Evolutionary conservation across 2,329 filamentous ascomycete species (phyloP).

Genomic region (Colletotrichum sp.): DNA sequence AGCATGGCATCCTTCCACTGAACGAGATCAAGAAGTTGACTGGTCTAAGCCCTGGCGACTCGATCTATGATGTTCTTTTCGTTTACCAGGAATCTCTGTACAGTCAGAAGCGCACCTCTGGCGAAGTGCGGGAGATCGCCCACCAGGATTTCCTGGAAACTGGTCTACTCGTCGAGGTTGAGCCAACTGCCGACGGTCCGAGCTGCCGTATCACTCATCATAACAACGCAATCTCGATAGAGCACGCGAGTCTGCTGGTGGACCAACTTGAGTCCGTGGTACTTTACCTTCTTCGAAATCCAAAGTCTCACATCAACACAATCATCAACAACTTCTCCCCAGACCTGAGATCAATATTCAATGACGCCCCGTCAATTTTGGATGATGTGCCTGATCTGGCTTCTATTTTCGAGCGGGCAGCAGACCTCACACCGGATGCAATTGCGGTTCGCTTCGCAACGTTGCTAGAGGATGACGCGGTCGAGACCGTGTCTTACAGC

Average conservation of each 20-base stretch:
- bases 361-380: slow-evolving; percentile 39
- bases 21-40: slow-evolving; percentile 71
- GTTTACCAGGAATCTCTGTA: slow-evolving; percentile 81
- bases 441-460: slow-evolving; percentile 70
- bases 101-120: slow-evolving; percentile 26
- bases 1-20: slow-evolving; percentile 68
- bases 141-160: slow-evolving; percentile 79
- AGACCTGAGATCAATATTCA: slow-evolving; percentile 53
- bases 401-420: slow-evolving; percentile 59
- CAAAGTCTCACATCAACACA: not conserved
- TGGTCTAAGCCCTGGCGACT: slow-evolving; percentile 56
- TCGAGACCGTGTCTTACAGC: slow-evolving; percentile 62
- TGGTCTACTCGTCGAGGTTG: slow-evolving; percentile 76
- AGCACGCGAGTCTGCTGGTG: slow-evolving; percentile 61
- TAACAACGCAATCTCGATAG: slow-evolving; percentile 50
- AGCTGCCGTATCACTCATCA: slow-evolving; percentile 54
- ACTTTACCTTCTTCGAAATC: slow-evolving; percentile 26
- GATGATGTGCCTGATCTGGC: slow-evolving; percentile 49
- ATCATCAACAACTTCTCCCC: slow-evolving; percentile 31
- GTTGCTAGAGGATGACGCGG: slow-evolving; percentile 41
- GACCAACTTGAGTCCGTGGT: slow-evolving; percentile 64
- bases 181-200: slow-evolving; percentile 58
- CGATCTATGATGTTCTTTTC: slow-evolving; percentile 79
- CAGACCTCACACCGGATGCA: slow-evolving; percentile 50
- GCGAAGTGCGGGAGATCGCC: slow-evolving; percentile 56